Evolutionary conservation across 768 basidiomycete genomes (phyloP), one percentile per base, ranked within the genome.

Genomic region (Lyophyllum atratum): DNA sequence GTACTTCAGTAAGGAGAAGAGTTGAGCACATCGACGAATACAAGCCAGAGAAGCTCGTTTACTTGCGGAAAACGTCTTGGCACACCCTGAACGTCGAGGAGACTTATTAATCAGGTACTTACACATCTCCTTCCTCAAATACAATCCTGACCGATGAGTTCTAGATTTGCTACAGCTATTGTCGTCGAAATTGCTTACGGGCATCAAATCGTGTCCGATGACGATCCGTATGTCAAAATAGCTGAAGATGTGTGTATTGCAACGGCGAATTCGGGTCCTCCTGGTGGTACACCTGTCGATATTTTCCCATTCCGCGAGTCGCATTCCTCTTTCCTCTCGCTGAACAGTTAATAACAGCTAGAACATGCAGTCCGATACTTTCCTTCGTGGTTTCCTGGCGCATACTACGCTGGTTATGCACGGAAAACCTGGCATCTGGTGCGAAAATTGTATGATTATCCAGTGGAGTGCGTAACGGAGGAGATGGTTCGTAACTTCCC

Each of bases 161-260:
- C 25, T n/a, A 43, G 54, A 17, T 57, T 45, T 60, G 56, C 45
- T 26, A 64, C 53, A 7, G 62, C 61, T 3, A 64, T 64, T 8
- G 68, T 70, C 24, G 66, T 71, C 57, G 54, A 56, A 28, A 52
- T 70, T 19, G 63, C 69, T 0, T 75, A 71, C 46, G 76, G 77
- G 9, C 70, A 75, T 33, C 60, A 63, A 21, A 65, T 76, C 39
- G 57, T 61, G 1, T 68, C 67, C 10, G 55, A 64, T 31, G 70
- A 76, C 11, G 79, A 82, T 53, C 68, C 69, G 1, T 71, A 75
- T 50, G 66, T 83, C 22, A 52, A 61, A 11, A 62, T 74, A 11
- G 76, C 74, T 12, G 71, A 77, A 34, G 62, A 67, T n/a, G 68
- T 72, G 11, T 59, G 68, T 26, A 44, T 64, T 14, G 58, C 71